phyloP scores from a whole-genome alignment of 768 basidiomycete species.

The Trametes villosa region DNA sequence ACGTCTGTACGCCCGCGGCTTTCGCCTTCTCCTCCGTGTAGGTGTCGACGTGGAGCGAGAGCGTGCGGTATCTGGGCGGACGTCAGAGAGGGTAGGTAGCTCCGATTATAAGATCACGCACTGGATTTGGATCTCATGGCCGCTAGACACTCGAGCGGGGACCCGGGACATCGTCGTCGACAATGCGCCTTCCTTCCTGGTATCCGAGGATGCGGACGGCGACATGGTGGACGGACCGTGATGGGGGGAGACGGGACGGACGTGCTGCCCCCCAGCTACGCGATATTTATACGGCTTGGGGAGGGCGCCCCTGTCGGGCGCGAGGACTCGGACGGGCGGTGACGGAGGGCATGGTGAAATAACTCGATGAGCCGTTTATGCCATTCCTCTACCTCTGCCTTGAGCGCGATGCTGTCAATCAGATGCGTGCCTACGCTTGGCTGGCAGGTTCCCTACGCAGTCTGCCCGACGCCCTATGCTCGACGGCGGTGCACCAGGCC shows the following conservation, averaged over 20 bases:
- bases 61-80: constrained; percentile 46
- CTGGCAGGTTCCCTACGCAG: no score
- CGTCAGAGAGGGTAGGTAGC: neutral
- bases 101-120: neutral
- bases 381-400: constrained; percentile 10
- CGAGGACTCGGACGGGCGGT: neutral
- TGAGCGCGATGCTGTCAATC: neutral
- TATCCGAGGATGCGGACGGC: neutral
- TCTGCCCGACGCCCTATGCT: no score
- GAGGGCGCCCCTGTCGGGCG: neutral
- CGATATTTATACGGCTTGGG: no score
- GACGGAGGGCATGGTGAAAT: neutral
- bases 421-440: no score
- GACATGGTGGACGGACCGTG: neutral
- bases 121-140: constrained; percentile 17
- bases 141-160: neutral
- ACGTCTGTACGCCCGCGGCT: constrained; percentile 7
- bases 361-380: constrained; percentile 10
- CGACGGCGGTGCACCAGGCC: no score
- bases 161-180: neutral
- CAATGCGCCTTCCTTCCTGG: neutral
- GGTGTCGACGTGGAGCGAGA: constrained; percentile 49
- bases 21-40: constrained; percentile 22
- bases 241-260: neutral
- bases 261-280: neutral